These are phyloP conservation scores for Trichoderma simmonsii DNA, from an alignment of 2,329 filamentous ascomycete species.

Conservation along the genomic window DNA sequence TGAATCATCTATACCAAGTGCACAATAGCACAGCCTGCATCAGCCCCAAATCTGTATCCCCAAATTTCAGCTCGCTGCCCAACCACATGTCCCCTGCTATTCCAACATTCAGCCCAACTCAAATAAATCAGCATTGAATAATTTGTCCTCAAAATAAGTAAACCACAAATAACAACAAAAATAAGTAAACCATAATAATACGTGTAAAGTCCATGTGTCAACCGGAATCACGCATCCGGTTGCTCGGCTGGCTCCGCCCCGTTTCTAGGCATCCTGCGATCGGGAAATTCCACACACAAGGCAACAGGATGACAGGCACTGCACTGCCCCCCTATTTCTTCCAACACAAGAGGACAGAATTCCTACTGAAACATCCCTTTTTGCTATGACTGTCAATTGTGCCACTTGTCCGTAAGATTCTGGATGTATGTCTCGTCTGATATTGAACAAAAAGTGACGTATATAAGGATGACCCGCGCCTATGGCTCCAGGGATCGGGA, in stretches of 20 bases:
- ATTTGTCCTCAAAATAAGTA: not conserved
- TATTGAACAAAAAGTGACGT: not conserved
- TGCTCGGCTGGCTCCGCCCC: not conserved
- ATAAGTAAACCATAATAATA: not conserved
- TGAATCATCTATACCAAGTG: not conserved
- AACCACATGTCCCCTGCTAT: too few relatives aligned
- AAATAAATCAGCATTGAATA: not conserved
- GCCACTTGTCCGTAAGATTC: not conserved
- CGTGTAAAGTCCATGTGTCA: not conserved
- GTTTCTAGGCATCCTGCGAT: not conserved
- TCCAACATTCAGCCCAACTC: not conserved
- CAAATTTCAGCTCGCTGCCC: too few relatives aligned
- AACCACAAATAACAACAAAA: not conserved
- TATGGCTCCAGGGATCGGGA: not conserved
- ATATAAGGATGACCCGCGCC: not conserved
- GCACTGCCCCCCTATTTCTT: not conserved
- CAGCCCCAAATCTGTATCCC: too few relatives aligned
- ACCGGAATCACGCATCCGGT: not conserved
- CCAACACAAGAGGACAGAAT: not conserved
- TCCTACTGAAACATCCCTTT: not conserved
- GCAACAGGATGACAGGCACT: not conserved
- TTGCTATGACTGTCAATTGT: not conserved
- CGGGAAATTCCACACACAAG: not conserved
- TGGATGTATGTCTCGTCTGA: not conserved
- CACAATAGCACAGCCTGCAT: too few relatives aligned